Base-by-base conservation (phyloP, 1,284 basidiomycete species). In the Leccinum pachyderme region DNA sequence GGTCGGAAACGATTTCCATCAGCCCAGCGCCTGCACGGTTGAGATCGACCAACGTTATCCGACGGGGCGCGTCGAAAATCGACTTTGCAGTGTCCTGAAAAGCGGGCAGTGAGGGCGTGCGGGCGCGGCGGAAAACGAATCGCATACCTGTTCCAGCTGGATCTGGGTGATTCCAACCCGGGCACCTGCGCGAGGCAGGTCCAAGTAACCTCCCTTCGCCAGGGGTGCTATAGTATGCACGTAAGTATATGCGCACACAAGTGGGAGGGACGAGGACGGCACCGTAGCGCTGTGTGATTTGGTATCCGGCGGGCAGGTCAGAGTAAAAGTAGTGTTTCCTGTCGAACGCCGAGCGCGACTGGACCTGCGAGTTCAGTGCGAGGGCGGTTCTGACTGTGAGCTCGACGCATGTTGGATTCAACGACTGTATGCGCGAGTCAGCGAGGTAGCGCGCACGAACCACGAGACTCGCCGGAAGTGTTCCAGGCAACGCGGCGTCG, bases 291-390 rank as follows among this genome's bases (percentile, higher is more conserved):
- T 98, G 96, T 0, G 96, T 98, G 60, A 98, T 96, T 74, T 99
- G 97, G 72, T 95, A 99, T 0, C 95, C 96, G 3, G 89, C 79
- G 0, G 97, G 94, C 31, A 98, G 81, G 72, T 99, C 96, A 2
- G 93, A 84, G 69, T 99, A 99, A 73, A 98, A 98, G 71, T 99
- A 99, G 71, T 99, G 96, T 70, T 99, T 99, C 62, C 96, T 80
- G 73, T 99, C 96, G 62, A 98, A 98, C 2, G 89, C 80, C 1
- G 91, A 95, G n/a, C 80, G 78, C 0, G 63, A 63, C 63, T 92
- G 89, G 8, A 98, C 79, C 0, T 81, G 62, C 45, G 91, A 87
- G 33, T 86, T 75, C 31, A 99, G 78, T 1, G 95, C 95, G 1
- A 96, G 66, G 0, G 95, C 90, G 0, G 94, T 90, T 15, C 91